Conservation (phyloP, 177 flowering plant genomes). For the Vitis hybrid region DNA sequence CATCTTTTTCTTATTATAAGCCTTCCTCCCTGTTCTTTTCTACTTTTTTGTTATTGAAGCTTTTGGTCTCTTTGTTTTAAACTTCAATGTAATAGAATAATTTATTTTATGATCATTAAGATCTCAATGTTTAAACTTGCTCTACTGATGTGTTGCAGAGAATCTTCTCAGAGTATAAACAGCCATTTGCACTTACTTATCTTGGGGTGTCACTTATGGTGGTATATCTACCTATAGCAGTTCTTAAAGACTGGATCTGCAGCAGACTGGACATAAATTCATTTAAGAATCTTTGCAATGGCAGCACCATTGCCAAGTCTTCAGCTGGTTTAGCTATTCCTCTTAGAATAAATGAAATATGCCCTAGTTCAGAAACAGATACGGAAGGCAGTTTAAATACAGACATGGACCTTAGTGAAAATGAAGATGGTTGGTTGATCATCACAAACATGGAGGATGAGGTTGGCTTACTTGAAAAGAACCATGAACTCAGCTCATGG, state of each 20-base stretch:
- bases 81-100: neutral
- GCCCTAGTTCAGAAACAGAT: constrained; percentile 27
- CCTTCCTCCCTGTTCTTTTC: neutral
- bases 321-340: constrained; percentile 39
- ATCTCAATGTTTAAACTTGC: neutral
- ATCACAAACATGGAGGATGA: constrained; percentile 28
- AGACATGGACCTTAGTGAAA: constrained; percentile 34
- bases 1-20: neutral
- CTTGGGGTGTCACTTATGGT: constrained; percentile 63
- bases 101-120: neutral
- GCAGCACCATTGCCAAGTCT: constrained; percentile 11
- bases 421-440: constrained; percentile 44
- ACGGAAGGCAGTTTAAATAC: constrained; percentile 17
- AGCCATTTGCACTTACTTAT: constrained; percentile 63
- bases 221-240: constrained; percentile 50
- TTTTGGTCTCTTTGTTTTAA: neutral
- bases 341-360: constrained; percentile 32
- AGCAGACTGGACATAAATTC: constrained; percentile 8
- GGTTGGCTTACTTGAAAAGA: constrained; percentile 11
- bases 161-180: constrained; percentile 49
- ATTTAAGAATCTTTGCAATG: constrained; percentile 10
- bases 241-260: constrained; percentile 41
- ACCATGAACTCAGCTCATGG: constrained; percentile 35
- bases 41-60: neutral
- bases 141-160: constrained; percentile 34